These are phyloP conservation scores for Trichoderma endophyticum DNA, from an alignment of 2,329 filamentous ascomycete species.

Conservation along the genomic window DNA sequence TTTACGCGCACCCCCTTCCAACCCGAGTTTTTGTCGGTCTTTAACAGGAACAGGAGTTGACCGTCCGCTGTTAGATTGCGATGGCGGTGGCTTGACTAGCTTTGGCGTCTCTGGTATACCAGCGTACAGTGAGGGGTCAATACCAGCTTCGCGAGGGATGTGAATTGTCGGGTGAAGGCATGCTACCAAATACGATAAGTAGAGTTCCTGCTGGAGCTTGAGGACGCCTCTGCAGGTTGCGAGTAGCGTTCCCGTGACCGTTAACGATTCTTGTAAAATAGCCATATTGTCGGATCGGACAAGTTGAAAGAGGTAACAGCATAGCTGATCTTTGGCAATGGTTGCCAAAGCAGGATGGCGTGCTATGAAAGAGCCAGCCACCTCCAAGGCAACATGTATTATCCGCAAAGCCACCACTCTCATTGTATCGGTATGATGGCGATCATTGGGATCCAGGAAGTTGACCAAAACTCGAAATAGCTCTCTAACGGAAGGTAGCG, in stretches of 20 bases:
- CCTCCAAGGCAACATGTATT: constrained; percentile 94
- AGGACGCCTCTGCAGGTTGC: constrained; percentile 87
- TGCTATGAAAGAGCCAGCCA: constrained; percentile 91
- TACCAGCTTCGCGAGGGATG: constrained; percentile 84
- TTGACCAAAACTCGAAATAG: constrained; percentile 92
- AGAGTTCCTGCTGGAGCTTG: constrained; percentile 95
- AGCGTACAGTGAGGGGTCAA: constrained; percentile 87
- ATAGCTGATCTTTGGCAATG: constrained; percentile 88
- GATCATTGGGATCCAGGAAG: constrained; percentile 88
- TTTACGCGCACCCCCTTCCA: constrained; percentile 88
- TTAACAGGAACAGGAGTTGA: constrained; percentile 88
- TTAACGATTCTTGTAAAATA: constrained; percentile 86
- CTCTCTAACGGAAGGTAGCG: constrained; percentile 88
- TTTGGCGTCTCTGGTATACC: constrained; percentile 91
- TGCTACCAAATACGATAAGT: constrained; percentile 88
- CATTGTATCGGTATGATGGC: constrained; percentile 90
- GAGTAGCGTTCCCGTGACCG: constrained; percentile 85
- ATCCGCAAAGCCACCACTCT: constrained; percentile 96
- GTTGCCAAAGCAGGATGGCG: constrained; percentile 83
- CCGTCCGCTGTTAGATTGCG: constrained; percentile 73
- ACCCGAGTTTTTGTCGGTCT: constrained; percentile 85
- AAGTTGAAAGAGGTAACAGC: constrained; percentile 91
- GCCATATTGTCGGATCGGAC: constrained; percentile 95
- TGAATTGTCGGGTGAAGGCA: constrained; percentile 93
- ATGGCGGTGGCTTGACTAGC: constrained; percentile 72